Evolutionary conservation across 805 yeast genomes (phyloP), one percentile per base, ranked within the genome.

Genomic region (Metschnikowia reukaufii): DNA sequence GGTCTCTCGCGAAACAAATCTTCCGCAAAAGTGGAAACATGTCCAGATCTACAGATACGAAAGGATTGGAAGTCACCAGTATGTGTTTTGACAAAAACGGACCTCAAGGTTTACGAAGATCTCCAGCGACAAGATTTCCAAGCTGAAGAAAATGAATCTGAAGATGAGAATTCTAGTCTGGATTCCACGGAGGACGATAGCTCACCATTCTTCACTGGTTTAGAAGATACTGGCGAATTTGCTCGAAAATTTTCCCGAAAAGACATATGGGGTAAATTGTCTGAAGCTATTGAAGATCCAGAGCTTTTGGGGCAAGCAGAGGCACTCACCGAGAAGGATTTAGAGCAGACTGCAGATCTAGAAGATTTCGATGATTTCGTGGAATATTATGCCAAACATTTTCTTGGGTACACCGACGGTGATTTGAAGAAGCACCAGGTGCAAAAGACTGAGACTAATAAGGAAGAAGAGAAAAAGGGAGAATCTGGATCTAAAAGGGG

Each of bases 291-390:
- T 6, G 39, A 39, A 9, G 36, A 29, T 7, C 40, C 39, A 2
- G 15, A 13, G 23, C 10, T 29, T 10, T 12, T 27, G 18, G 27
- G 10, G 2, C 23, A 13, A 17, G 27, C 34, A 8, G 39, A 27
- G 17, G 45, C 49, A 2, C 21, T 48, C 17, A 13, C 45, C 2
- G 44, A 41, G 17, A 36, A 37, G 16, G 52, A 48, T 3, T 30
- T 48, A 25, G 25, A 33, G 15, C 32, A 34, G 29, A 41, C 50
- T 7, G 49, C 31, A 5, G 46, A 44, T 9, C 31, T 51, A 4
- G 51, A 49, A 17, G 52, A 51, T 34, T 39, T 51, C 20, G 55
- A 51, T 37, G 55, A 51, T 31, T 51, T 51, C 15, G 45, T 51
- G n/a, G 55, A 51, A 38, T 51, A 42, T 23, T 51, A 47, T 27